A percentile compares a stretch with the other conserved stretches of the same genome.
phyloP scores from a whole-genome alignment of 129 eudicot genomes.

The Centella asiatica region DNA sequence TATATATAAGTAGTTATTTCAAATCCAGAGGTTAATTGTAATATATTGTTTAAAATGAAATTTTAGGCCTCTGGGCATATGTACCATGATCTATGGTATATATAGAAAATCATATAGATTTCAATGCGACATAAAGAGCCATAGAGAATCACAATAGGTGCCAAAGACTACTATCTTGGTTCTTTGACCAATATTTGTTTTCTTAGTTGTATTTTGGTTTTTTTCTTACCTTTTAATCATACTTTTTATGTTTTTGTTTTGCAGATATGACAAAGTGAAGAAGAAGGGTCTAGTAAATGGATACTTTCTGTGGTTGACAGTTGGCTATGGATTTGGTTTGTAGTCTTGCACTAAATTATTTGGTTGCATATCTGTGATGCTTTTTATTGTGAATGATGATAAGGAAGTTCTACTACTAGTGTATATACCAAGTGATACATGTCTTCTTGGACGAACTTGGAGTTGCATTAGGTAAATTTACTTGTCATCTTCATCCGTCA shows the following conservation, averaged over 20 bases:
- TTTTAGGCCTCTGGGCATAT: not conserved
- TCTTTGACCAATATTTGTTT: constrained; percentile 4
- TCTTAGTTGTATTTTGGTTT: not conserved
- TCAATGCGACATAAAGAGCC: not conserved
- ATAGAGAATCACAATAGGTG: not conserved
- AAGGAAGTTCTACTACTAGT: not conserved
- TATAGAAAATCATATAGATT: not conserved
- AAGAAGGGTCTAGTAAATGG: constrained; percentile 49
- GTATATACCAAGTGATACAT: not conserved
- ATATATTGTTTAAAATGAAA: not conserved
- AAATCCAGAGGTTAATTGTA: no score
- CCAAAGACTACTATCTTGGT: not conserved
- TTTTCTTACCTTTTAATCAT: constrained; percentile 5
- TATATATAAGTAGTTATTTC: no score
- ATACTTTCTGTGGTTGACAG: constrained; percentile 63
- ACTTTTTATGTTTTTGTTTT: constrained; percentile 7
- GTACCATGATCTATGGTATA: not conserved
- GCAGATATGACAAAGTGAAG: constrained; percentile 75
- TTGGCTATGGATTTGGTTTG: constrained; percentile 88
- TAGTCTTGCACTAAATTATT: constrained; percentile 15
- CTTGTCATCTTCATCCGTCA: not conserved
- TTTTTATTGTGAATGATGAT: no score
- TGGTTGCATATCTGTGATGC: not conserved
- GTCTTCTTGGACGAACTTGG: not conserved
- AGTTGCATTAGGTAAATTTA: not conserved